Evolutionary conservation across 1,284 basidiomycete genomes (phyloP).

Genomic region (Ceratobasidium papillatum): DNA sequence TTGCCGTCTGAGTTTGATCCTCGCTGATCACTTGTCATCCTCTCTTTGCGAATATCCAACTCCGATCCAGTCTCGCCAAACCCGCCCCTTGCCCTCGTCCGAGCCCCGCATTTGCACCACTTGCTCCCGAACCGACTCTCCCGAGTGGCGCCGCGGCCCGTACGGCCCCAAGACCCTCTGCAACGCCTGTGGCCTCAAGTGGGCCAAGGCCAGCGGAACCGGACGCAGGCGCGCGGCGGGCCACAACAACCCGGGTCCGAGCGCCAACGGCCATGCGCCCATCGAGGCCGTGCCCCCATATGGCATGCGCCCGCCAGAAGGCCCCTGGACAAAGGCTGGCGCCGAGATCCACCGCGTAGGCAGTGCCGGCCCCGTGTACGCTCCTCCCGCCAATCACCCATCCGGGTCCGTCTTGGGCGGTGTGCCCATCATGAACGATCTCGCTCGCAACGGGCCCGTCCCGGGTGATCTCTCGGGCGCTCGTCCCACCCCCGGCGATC

Average conservation of each 20-base stretch:
- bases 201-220: conserved; percentile 33
- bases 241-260: background rate
- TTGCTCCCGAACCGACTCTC: conserved; percentile 26
- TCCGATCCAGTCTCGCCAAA: conserved; percentile 28
- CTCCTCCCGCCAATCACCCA: conserved; percentile 6
- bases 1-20: background rate
- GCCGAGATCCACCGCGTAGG: conserved; percentile 28
- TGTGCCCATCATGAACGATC: conserved; percentile 27
- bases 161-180: conserved; percentile 39
- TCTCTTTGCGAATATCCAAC: background rate
- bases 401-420: background rate
- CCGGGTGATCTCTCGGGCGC: conserved; percentile 8
- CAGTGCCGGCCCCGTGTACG: background rate
- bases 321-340: conserved; percentile 5
- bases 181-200: conserved; percentile 35
- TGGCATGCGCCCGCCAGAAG: background rate
- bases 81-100: conserved; percentile 38
- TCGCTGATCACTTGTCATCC: background rate
- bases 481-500: conserved; percentile 3
- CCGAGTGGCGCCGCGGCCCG: conserved; percentile 35
- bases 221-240: conserved; percentile 3
- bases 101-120: conserved; percentile 33
- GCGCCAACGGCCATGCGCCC: conserved; percentile 1
- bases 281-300: background rate
- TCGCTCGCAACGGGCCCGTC: conserved; percentile 14